Evolutionary conservation across 495 filamentous ascomycete genomes (phyloP).

Genomic region (Apiosordaria backusii): DNA sequence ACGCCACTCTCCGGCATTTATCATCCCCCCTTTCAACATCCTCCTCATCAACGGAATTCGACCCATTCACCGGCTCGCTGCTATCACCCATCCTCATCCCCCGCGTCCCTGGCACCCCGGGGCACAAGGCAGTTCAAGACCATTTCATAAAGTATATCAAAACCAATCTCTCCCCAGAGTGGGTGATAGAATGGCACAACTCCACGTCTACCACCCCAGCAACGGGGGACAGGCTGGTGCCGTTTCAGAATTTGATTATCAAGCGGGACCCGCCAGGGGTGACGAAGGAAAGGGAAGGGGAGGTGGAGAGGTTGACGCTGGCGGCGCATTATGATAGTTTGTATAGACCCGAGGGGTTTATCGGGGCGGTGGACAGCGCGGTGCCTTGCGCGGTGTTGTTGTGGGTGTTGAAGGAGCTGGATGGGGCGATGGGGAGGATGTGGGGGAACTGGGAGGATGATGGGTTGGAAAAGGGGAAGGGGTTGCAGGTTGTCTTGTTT

Average conservation of each 20-base stretch:
- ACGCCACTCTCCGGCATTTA: neutral
- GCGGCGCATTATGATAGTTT: slow-evolving; percentile 95
- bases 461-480: slow-evolving; percentile 56
- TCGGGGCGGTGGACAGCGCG: slow-evolving; percentile 90
- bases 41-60: slow-evolving; percentile 46
- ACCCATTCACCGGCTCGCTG: slow-evolving; percentile 37
- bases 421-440: slow-evolving; percentile 72
- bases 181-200: slow-evolving; percentile 81
- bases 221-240: slow-evolving; percentile 62
- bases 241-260: slow-evolving; percentile 83
- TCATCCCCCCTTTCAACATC: slow-evolving; percentile 60
- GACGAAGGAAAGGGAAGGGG: slow-evolving; percentile 24
- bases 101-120: slow-evolving; percentile 81
- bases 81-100: slow-evolving; percentile 88
- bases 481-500: slow-evolving; percentile 83
- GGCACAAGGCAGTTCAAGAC: slow-evolving; percentile 54
- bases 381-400: slow-evolving; percentile 90
- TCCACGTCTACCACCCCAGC: slow-evolving; percentile 76
- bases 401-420: slow-evolving; percentile 76
- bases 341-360: slow-evolving; percentile 77
- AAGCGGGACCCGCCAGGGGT: slow-evolving; percentile 82
- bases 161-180: slow-evolving; percentile 61
- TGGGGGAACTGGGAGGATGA: slow-evolving; percentile 65
- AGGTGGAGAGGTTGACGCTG: slow-evolving; percentile 75
- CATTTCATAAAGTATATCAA: slow-evolving; percentile 83